A percentile compares a stretch with the other conserved stretches of the same genome.
Conservation (phyloP, 2,329 filamentous ascomycete species). For the Sordariomycetes sp. region DNA sequence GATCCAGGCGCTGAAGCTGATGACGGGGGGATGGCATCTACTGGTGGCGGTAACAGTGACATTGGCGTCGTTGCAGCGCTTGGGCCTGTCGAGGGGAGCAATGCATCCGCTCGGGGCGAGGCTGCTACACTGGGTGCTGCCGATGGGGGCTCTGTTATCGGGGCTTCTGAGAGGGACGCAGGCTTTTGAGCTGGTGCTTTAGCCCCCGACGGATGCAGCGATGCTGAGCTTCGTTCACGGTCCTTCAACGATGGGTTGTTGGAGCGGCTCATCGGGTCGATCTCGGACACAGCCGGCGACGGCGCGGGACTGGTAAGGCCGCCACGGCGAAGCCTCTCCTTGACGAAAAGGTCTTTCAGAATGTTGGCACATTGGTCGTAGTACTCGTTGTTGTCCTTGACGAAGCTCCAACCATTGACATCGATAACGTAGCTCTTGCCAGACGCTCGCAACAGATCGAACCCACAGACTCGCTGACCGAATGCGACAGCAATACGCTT, state of each 20-base stretch:
- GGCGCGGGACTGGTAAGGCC: conserved; percentile 48
- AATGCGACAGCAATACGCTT: conserved; percentile 85
- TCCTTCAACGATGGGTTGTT: conserved; percentile 26
- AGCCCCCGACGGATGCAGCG: conserved; percentile 10
- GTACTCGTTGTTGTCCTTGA: conserved; percentile 98
- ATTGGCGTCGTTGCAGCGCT: conserved; percentile 25
- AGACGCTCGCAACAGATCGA: conserved; percentile 80
- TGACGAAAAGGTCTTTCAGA: conserved; percentile 77
- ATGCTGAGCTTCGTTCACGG: conserved; percentile 20
- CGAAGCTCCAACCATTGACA: conserved; percentile 98
- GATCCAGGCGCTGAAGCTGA: conserved; percentile 26
- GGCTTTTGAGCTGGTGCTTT: conserved; percentile 12
- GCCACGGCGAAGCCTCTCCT: conserved; percentile 59
- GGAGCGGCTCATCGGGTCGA: conserved; percentile 27
- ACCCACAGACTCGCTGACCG: conserved; percentile 90
- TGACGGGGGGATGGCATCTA: conserved; percentile 16
- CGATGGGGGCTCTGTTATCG: neutral
- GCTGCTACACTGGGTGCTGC: conserved; percentile 15
- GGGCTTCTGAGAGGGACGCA: conserved; percentile 10
- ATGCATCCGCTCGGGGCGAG: conserved; percentile 22
- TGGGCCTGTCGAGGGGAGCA: conserved; percentile 20
- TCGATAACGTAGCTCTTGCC: conserved; percentile 96
- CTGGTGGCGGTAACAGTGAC: conserved; percentile 18
- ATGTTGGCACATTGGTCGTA: conserved; percentile 88
- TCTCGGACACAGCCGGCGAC: conserved; percentile 36